Evolutionary conservation across 169 alveolate genomes (phyloP), one percentile per base, ranked within the genome.

Genomic region (Cryptosporidium parvum): DNA sequence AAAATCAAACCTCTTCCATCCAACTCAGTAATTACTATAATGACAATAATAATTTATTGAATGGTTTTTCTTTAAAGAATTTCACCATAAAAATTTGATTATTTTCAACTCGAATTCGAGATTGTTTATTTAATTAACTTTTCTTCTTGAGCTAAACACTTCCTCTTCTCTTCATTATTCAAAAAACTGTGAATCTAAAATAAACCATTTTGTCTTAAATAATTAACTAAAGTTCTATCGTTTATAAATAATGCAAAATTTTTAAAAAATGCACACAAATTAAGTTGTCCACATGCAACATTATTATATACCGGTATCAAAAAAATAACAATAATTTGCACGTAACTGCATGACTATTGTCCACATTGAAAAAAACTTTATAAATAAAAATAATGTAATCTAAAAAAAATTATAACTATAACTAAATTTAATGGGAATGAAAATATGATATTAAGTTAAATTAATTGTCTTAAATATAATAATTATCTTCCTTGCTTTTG

Each of bases 401-500:
- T 9, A 52, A 52, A 9, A 53, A 23, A 18, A n/a, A 0, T 4
- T 23, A 21, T n/a, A 56, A 21, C 9, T 56, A 26, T 23, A 56
- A 23, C 67, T 56, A 16, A 56, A 26, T 26, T 26, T 23, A 56
- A 56, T 9, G 12, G 37, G 37, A 56, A 7, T 16, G 0, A 3
- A 0, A 21, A 3, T 23, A 7, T 16, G 0, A 56, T 56, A 56
- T 56, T 56, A 18, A 21, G 14, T 10, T 23, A 18, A 21, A 4
- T 10, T 23, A 23, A 23, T 21, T 56, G 7, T 23, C 16, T 3
- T 21, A 23, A 23, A 56, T 7, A 29, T 7, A 58, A 37, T 37
- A 26, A 10, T 62, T 65, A 80, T 35, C 89, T 80, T 10, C 69
- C 75, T 23, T 80, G 75, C 18, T 94, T 94, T 85, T 95, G 96